These are phyloP conservation scores for Diaporthe citrichinensis DNA, from an alignment of 2,329 filamentous ascomycete species.

Conservation along the genomic window DNA sequence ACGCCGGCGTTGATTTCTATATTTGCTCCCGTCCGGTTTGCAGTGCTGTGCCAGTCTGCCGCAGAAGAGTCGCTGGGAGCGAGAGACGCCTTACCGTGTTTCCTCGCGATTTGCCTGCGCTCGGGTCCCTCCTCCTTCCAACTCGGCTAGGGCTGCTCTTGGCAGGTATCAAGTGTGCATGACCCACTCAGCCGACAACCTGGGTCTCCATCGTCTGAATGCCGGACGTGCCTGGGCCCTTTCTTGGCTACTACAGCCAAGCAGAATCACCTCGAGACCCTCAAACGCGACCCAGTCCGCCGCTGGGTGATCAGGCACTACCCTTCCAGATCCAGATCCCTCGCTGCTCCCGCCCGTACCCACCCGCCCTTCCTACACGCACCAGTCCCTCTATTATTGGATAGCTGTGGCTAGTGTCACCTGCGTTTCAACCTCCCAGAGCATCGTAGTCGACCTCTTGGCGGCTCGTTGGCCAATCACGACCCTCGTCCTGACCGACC, in stretches of 20 bases:
- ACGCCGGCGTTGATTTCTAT: slow-evolving; percentile 17
- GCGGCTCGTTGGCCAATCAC: slow-evolving; percentile 36
- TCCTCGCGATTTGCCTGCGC: slow-evolving; percentile 10
- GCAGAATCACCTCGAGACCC: slow-evolving; percentile 30
- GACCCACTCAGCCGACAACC: slow-evolving; percentile 48
- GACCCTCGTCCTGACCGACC: neutral
- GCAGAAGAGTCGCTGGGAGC: slow-evolving; percentile 2
- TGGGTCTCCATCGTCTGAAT: slow-evolving; percentile 38
- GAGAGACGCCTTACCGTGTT: slow-evolving; percentile 1
- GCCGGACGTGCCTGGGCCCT: slow-evolving; percentile 48
- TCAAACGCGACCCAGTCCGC: slow-evolving; percentile 36
- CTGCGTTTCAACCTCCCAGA: slow-evolving; percentile 43
- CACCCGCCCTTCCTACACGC: neutral
- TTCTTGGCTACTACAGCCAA: slow-evolving; percentile 44
- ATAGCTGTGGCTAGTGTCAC: slow-evolving; percentile 42
- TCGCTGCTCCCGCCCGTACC: slow-evolving; percentile 6
- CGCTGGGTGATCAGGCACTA: slow-evolving; percentile 27
- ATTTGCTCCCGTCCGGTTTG: slow-evolving; percentile 14
- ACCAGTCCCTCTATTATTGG: slow-evolving; percentile 1
- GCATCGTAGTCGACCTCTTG: slow-evolving; percentile 43
- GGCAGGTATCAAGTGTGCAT: slow-evolving; percentile 55
- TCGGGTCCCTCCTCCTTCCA: slow-evolving; percentile 4
- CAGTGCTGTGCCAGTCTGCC: slow-evolving; percentile 14
- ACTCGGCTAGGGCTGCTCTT: slow-evolving; percentile 45
- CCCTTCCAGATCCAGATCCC: slow-evolving; percentile 6